Conservation (phyloP, 139 green algal genomes). For the Closterium sp. region DNA sequence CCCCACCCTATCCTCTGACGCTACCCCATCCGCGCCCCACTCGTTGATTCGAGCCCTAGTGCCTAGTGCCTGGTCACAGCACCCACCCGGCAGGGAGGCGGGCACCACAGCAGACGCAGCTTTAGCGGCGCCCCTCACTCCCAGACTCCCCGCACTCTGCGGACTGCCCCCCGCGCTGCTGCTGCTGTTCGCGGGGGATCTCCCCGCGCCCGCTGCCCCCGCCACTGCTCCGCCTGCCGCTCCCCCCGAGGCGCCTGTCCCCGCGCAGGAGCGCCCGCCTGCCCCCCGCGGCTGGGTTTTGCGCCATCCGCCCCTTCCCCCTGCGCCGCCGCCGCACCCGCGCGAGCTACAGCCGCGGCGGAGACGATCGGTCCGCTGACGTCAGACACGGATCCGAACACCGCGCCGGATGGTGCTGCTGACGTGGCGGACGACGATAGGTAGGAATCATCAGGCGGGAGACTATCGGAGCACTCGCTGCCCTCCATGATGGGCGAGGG, state of each 20-base stretch:
- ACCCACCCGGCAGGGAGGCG: background rate
- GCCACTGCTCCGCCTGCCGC: background rate
- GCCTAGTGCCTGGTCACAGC: background rate
- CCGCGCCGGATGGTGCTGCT: background rate
- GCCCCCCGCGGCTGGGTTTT: background rate
- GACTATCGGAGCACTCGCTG: background rate
- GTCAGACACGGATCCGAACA: background rate
- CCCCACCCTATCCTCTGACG: background rate
- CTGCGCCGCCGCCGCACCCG: background rate
- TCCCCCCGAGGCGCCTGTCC: background rate
- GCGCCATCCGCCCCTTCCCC: background rate
- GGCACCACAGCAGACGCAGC: background rate
- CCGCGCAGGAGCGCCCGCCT: background rate
- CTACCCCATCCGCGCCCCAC: background rate
- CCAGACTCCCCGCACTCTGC: background rate
- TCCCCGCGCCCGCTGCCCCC: background rate
- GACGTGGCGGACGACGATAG: background rate
- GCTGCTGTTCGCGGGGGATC: background rate
- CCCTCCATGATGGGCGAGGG: background rate
- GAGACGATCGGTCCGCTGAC: background rate
- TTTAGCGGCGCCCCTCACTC: background rate
- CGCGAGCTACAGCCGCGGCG: background rate
- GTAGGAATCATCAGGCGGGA: background rate
- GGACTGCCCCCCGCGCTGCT: background rate
- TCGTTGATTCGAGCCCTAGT: background rate